phyloP scores from a whole-genome alignment of 225 moss, liverwort and hornwort species.

The Anthoceros angustus region DNA sequence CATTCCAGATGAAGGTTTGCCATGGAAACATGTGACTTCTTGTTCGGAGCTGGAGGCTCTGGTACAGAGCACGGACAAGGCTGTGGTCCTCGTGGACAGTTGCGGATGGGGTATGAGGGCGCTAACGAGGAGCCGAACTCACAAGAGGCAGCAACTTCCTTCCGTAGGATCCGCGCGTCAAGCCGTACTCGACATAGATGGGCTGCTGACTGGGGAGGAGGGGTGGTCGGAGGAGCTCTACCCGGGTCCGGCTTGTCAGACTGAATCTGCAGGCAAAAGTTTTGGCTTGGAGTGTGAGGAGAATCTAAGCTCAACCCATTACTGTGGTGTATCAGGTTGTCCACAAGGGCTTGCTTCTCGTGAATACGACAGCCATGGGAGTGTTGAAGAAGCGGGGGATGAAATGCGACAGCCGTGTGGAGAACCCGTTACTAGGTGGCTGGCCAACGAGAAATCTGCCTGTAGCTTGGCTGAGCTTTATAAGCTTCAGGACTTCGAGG shows the following conservation, averaged over 20 bases:
- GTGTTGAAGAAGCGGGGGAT: too few species aligned
- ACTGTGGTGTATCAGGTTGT: too few species aligned
- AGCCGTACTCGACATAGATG: too few species aligned
- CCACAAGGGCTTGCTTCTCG: too few species aligned
- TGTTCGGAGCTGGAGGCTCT: constrained; percentile 9
- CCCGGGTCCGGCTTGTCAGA: too few species aligned
- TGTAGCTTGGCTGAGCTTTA: constrained; percentile 11
- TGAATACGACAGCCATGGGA: too few species aligned
- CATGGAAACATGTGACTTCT: constrained; percentile 11
- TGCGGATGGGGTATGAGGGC: constrained; percentile 29
- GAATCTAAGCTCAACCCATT: too few species aligned
- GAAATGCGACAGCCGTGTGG: not conserved
- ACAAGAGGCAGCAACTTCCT: constrained; percentile 5
- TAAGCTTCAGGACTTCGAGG: constrained; percentile 13
- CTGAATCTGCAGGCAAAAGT: too few species aligned
- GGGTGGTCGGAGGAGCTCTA: too few species aligned
- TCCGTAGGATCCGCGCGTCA: not conserved
- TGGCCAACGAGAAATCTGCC: not conserved
- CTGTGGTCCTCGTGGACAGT: constrained; percentile 22
- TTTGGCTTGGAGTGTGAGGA: too few species aligned
- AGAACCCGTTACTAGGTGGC: not conserved
- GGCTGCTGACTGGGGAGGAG: too few species aligned
- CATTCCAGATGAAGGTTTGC: constrained; percentile 6
- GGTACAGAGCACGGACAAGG: constrained; percentile 18
- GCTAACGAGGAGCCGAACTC: constrained; percentile 1